Evolutionary conservation across 2,329 filamentous ascomycete genomes (phyloP).

Genomic region (Domatiomyces globalis): DNA sequence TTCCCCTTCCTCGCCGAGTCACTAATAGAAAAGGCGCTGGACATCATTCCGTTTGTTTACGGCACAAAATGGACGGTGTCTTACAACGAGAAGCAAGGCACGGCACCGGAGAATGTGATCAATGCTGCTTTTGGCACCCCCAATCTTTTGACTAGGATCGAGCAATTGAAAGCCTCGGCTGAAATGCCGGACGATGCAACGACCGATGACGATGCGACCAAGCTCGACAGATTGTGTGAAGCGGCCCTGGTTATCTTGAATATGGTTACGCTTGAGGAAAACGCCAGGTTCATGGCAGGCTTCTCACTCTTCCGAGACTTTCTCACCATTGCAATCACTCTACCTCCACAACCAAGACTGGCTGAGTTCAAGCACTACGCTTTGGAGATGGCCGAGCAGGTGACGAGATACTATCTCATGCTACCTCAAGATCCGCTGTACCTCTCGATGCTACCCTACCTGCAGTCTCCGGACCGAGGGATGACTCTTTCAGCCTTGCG

Average conservation of each 20-base stretch:
- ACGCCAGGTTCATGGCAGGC: slow-evolving; percentile 65
- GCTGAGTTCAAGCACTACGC: slow-evolving; percentile 82
- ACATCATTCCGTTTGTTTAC: slow-evolving; percentile 66
- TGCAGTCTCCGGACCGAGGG: slow-evolving; percentile 53
- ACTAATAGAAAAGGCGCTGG: slow-evolving; percentile 68
- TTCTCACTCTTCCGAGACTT: slow-evolving; percentile 66
- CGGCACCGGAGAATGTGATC: slow-evolving; percentile 41
- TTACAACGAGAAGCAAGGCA: slow-evolving; percentile 48
- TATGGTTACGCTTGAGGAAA: slow-evolving; percentile 87
- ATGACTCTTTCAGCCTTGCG: slow-evolving; percentile 66
- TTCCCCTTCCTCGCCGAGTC: slow-evolving; percentile 81
- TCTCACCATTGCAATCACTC: slow-evolving; percentile 64
- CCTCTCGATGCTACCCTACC: slow-evolving; percentile 48
- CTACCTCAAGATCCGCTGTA: slow-evolving; percentile 66
- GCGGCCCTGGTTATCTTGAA: slow-evolving; percentile 80
- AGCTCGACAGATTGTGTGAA: slow-evolving; percentile 66
- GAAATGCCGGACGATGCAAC: slow-evolving; percentile 39
- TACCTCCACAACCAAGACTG: slow-evolving; percentile 57
- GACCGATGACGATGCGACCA: slow-evolving; percentile 43
- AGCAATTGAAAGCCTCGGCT: slow-evolving; percentile 44
- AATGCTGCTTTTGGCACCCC: slow-evolving; percentile 54
- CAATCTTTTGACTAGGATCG: slow-evolving; percentile 59
- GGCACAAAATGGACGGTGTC: slow-evolving; percentile 67
- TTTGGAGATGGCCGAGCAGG: slow-evolving; percentile 79
- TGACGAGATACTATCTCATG: slow-evolving; percentile 67